A percentile compares a stretch with the other conserved stretches of the same genome.
Evolutionary conservation across 495 filamentous ascomycete species (phyloP).

Genomic region (Penicillium macrosclerotiorum): DNA sequence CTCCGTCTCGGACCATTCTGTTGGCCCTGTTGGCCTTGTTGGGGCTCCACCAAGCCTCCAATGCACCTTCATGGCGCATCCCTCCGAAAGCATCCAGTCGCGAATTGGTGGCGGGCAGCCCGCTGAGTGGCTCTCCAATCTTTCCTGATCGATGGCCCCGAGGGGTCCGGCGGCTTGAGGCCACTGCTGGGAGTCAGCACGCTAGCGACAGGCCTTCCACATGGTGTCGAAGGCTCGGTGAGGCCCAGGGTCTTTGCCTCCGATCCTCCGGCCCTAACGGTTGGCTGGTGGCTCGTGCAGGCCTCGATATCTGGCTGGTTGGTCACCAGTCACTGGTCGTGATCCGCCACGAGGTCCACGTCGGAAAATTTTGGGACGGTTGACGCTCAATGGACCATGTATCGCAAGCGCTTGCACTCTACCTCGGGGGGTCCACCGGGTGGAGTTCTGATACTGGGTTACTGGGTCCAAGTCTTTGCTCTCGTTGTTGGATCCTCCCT

Average conservation of each 20-base stretch:
- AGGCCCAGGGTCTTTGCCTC: neutral
- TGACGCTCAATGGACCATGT: too few relatives aligned
- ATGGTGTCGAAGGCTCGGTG: neutral
- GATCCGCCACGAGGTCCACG: slow-evolving; percentile 16
- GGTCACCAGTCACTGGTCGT: neutral
- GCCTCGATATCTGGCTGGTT: slow-evolving; percentile 3
- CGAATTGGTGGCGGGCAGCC: slow-evolving; percentile 20
- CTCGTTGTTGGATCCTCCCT: neutral
- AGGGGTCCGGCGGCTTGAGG: slow-evolving; percentile 16
- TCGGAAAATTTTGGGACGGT: slow-evolving; percentile 26
- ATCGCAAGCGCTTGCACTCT: too few relatives aligned
- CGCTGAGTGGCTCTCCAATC: slow-evolving; percentile 22
- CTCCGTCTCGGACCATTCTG: neutral
- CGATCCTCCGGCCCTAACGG: neutral
- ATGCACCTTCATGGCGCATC: slow-evolving; percentile 6
- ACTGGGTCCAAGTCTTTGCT: neutral
- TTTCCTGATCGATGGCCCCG: slow-evolving; percentile 18
- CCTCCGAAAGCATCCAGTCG: slow-evolving; percentile 9
- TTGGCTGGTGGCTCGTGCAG: slow-evolving; percentile 14
- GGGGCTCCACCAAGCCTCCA: slow-evolving; percentile 13
- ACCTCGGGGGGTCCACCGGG: neutral
- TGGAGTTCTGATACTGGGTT: slow-evolving; percentile 3
- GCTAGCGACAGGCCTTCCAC: slow-evolving; percentile 11
- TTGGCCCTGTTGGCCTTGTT: slow-evolving; percentile 1
- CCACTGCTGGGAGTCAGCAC: slow-evolving; percentile 16